Evolutionary conservation across 1,284 basidiomycete species (phyloP).

Genomic region (Tilletia indica): DNA sequence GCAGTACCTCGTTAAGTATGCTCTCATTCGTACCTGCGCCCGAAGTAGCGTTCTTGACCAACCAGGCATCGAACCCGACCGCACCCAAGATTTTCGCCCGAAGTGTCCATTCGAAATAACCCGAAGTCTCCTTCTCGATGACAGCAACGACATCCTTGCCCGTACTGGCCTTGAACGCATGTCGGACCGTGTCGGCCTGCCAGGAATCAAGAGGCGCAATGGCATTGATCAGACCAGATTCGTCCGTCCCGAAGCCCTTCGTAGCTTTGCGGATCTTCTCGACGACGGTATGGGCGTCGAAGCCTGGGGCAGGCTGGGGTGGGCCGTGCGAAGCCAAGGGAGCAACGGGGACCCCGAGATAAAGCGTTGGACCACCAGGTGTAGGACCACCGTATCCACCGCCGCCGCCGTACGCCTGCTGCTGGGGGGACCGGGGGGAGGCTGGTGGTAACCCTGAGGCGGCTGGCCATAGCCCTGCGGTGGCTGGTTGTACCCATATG

Average conservation of each 20-base stretch:
- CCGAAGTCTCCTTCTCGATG: slow-evolving; percentile 52
- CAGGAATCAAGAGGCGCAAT: slow-evolving; percentile 47
- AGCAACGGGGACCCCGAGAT: slow-evolving; percentile 45
- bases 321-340: slow-evolving; percentile 20
- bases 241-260: slow-evolving; percentile 53
- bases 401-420: background rate
- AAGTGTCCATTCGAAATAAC: slow-evolving; percentile 48
- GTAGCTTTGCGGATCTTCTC: slow-evolving; percentile 52
- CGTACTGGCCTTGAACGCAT: slow-evolving; percentile 46
- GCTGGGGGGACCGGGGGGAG: background rate
- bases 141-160: slow-evolving; percentile 49
- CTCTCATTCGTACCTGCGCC: slow-evolving; percentile 54
- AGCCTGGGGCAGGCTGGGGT: slow-evolving; percentile 45
- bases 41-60: slow-evolving; percentile 47
- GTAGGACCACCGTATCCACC: background rate
- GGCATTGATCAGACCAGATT: slow-evolving; percentile 38
- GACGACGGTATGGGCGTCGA: slow-evolving; percentile 43
- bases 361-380: slow-evolving; percentile 17
- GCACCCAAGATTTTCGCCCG: slow-evolving; percentile 48
- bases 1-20: slow-evolving; percentile 52
- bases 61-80: slow-evolving; percentile 47
- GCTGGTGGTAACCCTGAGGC: background rate
- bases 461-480: background rate
- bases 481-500: background rate
- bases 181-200: slow-evolving; percentile 42